Percentiles rank a stretch among this genome's conserved stretches.
phyloP scores from a whole-genome alignment of 257 asterid species.

The Rehmannia glutinosa region DNA sequence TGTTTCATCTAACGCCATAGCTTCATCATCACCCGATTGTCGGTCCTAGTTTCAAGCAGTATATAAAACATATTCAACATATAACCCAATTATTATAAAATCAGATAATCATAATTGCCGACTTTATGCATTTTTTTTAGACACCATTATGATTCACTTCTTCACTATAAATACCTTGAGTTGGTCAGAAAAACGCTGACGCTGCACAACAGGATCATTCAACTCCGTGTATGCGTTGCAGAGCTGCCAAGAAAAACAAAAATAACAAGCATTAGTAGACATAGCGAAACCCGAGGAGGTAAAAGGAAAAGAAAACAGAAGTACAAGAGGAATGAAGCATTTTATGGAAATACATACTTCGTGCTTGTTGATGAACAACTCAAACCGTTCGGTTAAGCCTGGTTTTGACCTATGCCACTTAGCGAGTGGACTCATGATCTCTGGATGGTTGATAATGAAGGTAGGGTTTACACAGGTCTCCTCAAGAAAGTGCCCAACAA shows the following conservation, averaged over 20 bases:
- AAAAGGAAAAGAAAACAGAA: background rate
- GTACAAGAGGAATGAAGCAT: background rate
- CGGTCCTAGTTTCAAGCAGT: conserved; percentile 59
- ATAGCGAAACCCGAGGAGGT: background rate
- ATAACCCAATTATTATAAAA: background rate
- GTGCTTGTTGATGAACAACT: conserved; percentile 81
- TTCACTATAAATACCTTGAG: conserved; percentile 56
- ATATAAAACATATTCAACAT: background rate
- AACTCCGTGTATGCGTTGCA: conserved; percentile 96
- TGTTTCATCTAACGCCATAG: conserved; percentile 89
- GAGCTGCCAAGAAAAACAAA: conserved; percentile 36
- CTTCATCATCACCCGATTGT: conserved; percentile 96
- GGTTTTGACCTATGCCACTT: conserved; percentile 93
- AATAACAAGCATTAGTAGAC: background rate
- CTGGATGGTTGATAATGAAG: conserved; percentile 89
- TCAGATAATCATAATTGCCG: background rate
- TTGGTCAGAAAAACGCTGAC: conserved; percentile 91
- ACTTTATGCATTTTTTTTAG: background rate
- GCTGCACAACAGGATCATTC: conserved; percentile 94
- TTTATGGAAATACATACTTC: conserved; percentile 42
- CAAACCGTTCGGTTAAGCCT: conserved; percentile 83
- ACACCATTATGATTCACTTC: background rate
- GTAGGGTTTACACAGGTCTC: conserved; percentile 75
- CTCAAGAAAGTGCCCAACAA: conserved; percentile 88
- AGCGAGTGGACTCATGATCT: conserved; percentile 91